Conservation (phyloP, 768 basidiomycete species). For the Melanogaster broomeanus region DNA sequence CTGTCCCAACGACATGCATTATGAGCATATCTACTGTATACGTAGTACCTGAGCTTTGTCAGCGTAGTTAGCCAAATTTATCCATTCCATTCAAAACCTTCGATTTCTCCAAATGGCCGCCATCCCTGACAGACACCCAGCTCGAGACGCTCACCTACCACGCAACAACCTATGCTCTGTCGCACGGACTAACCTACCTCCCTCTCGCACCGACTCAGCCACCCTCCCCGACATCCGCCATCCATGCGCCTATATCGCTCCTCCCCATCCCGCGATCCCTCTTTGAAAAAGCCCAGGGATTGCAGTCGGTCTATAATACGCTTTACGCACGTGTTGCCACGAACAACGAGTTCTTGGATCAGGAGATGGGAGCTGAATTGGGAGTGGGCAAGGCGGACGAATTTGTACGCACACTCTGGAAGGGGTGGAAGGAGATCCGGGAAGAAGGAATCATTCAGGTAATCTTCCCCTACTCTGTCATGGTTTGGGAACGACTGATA, state of each 20-base stretch:
- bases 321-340: constrained; percentile 84
- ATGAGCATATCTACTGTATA: constrained; percentile 1
- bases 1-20: no score
- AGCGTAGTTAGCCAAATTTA: no score
- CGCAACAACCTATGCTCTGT: constrained; percentile 82
- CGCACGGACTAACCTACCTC: constrained; percentile 84
- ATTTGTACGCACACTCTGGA: constrained; percentile 87
- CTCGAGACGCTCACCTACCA: constrained; percentile 58
- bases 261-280: constrained; percentile 80
- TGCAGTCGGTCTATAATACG: constrained; percentile 81
- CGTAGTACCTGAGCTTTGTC: neutral
- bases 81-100: no score
- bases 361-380: constrained; percentile 74
- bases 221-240: constrained; percentile 65
- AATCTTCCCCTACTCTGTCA: neutral
- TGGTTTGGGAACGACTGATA: neutral
- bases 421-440: constrained; percentile 76
- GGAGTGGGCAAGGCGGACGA: constrained; percentile 84
- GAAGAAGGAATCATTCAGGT: constrained; percentile 65
- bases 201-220: constrained; percentile 50
- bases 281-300: constrained; percentile 60
- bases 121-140: constrained; percentile 58
- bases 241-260: constrained; percentile 89
- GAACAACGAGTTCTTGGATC: constrained; percentile 79
- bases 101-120: constrained; percentile 73